Evolutionary conservation across 164 flowering plant species (phyloP).

Genomic region (Nymphaea colorata): DNA sequence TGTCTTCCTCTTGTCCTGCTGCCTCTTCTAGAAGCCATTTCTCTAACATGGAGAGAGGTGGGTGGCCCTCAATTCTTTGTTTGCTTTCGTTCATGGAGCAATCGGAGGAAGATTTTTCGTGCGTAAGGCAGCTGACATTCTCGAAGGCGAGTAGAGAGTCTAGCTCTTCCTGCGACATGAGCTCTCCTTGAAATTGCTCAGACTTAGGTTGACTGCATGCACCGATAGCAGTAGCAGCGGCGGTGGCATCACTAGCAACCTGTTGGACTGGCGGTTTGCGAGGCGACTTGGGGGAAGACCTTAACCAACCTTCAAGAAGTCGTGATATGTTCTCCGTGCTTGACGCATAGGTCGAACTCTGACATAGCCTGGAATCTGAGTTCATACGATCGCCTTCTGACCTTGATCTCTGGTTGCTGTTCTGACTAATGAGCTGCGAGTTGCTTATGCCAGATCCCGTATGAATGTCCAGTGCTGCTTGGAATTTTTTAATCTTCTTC

Average conservation of each 20-base stretch:
- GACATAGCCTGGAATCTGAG: constrained; percentile 7
- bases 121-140: constrained; percentile 10
- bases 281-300: constrained; percentile 33
- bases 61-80: constrained; percentile 5
- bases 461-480: constrained; percentile 22
- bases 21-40: constrained; percentile 26
- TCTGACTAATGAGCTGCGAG: constrained; percentile 11
- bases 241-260: neutral
- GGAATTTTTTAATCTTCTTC: constrained; percentile 72
- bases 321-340: constrained; percentile 85
- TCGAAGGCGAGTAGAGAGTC: constrained; percentile 46
- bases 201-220: constrained; percentile 6
- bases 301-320: constrained; percentile 88
- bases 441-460: constrained; percentile 10
- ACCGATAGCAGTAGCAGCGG: neutral
- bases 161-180: constrained; percentile 33
- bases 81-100: constrained; percentile 5
- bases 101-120: neutral
- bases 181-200: constrained; percentile 15
- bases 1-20: constrained; percentile 19
- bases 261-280: neutral
- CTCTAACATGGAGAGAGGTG: constrained; percentile 12
- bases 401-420: constrained; percentile 6
- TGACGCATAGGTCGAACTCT: constrained; percentile 48
- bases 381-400: too few relatives aligned